phyloP scores from a whole-genome alignment of 768 basidiomycete genomes.

The Grammothele lineata region DNA sequence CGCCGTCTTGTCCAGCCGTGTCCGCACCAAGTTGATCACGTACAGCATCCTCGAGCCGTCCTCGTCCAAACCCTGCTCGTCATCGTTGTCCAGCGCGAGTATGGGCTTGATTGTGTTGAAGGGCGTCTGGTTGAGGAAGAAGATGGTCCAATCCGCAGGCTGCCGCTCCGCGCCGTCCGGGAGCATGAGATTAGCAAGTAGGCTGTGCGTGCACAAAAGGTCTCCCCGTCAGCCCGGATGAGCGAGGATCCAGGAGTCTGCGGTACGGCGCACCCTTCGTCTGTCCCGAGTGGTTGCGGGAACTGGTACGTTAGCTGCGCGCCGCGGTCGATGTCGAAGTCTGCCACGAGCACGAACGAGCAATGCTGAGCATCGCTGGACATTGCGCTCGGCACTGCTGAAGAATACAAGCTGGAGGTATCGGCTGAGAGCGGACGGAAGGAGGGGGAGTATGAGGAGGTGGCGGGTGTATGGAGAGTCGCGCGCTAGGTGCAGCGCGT shows the following conservation, averaged over 20 bases:
- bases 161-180: constrained; percentile 97
- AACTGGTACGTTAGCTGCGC: constrained; percentile 94
- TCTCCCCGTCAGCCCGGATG: neutral
- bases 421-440: too few relatives aligned
- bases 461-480: too few relatives aligned
- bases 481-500: neutral
- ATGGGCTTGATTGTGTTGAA: constrained; percentile 85
- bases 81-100: constrained; percentile 56
- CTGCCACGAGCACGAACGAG: constrained; percentile 94
- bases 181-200: constrained; percentile 95
- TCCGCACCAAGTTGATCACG: constrained; percentile 87
- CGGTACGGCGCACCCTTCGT: constrained; percentile 72
- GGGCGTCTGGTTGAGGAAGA: constrained; percentile 93
- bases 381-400: constrained; percentile 36
- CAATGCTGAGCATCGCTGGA: constrained; percentile 68
- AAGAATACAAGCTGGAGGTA: too few relatives aligned
- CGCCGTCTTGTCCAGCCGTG: constrained; percentile 83
- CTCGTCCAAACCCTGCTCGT: constrained; percentile 16
- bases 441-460: too few relatives aligned
- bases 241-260: neutral
- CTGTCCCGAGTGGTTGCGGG: constrained; percentile 88
- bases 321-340: constrained; percentile 96
- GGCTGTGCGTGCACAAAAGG: too few relatives aligned
- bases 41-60: constrained; percentile 60
- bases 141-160: constrained; percentile 96